Evolutionary conservation across 495 filamentous ascomycete species (phyloP), one percentile per base, ranked within the genome.

Genomic region (Ramalina peruviana): DNA sequence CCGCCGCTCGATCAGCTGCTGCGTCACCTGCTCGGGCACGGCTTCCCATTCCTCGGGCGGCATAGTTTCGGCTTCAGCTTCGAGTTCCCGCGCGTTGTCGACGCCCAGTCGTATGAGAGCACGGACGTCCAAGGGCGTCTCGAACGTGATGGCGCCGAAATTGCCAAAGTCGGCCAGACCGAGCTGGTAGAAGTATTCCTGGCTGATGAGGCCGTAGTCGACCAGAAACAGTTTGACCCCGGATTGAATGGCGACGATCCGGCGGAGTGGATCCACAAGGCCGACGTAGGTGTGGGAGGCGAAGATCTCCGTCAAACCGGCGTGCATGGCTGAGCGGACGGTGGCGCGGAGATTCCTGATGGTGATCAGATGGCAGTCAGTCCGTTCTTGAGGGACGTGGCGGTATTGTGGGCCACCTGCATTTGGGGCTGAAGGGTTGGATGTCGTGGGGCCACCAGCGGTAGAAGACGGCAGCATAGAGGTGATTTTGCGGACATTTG

Each of bases 121-220:
- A 13, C 70, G 63, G 10, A 97, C 65, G 46, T 78, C 72, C 0
- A 95, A 75, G 1, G 86, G 72, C 1, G 88, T 85, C 45, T 82
- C 76, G 50, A 97, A 85, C 9, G 72, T 74, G 57, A 97, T 94
- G 45, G 71, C 59, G 15, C 93, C 93, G 62, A 94, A 97, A 60
- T 97, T 97, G 2, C 83, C 88, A 64, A 97, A 99, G 60, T 97
- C 88, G 0, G 92, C 95, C 40, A 99, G 75, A 2, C 89, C 93
- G 41, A 97, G 69, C 65, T 99, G 93, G 67, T 99, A 97, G 68
- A 99, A 95, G 66, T 90, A 89, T 59, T 97, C 93, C 50, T 79
- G 82, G 64, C 80, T 83, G 13, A 87, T 70, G 58, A 87, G 80
- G 15, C 88, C 92, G 62, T 97, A 99, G 67, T 99, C 93, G 50